Conservation (phyloP, 2,329 filamentous ascomycete genomes). For the Phialophora tarda region DNA sequence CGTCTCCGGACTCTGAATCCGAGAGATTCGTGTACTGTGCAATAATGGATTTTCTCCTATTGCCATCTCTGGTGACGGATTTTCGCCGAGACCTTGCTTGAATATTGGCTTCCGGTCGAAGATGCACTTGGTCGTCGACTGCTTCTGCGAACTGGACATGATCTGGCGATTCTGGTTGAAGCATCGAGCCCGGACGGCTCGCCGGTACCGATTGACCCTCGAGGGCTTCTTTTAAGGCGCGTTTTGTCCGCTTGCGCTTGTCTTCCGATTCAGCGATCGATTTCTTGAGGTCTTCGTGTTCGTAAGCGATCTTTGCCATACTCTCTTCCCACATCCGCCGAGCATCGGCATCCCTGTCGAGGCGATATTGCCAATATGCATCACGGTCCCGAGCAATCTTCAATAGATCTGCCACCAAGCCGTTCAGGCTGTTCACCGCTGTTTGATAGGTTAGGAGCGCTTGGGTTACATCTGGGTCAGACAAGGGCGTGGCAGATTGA, state of each 20-base stretch:
- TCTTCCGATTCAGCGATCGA: slow-evolving; percentile 87
- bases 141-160: slow-evolving; percentile 45
- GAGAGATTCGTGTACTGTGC: slow-evolving; percentile 75
- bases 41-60: slow-evolving; percentile 68
- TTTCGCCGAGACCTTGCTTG: slow-evolving; percentile 32
- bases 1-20: slow-evolving; percentile 75
- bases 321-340: slow-evolving; percentile 98
- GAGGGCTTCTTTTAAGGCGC: slow-evolving; percentile 83
- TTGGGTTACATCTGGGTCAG: slow-evolving; percentile 75
- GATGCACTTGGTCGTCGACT: slow-evolving; percentile 44
- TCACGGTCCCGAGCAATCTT: slow-evolving; percentile 94
- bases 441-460: slow-evolving; percentile 86
- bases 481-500: slow-evolving; percentile 74
- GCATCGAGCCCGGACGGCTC: slow-evolving; percentile 47
- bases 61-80: slow-evolving; percentile 46
- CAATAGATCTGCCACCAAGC: slow-evolving; percentile 81
- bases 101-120: slow-evolving; percentile 46
- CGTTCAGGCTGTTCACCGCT: slow-evolving; percentile 84
- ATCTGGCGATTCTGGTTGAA: slow-evolving; percentile 28
- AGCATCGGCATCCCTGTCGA: slow-evolving; percentile 90
- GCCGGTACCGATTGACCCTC: slow-evolving; percentile 59
- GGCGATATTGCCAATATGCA: slow-evolving; percentile 92
- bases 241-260: slow-evolving; percentile 88
- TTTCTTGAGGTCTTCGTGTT: slow-evolving; percentile 89
- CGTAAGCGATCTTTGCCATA: slow-evolving; percentile 93